Conservation (phyloP, 441 rosid species). For the Breynia disticha region DNA sequence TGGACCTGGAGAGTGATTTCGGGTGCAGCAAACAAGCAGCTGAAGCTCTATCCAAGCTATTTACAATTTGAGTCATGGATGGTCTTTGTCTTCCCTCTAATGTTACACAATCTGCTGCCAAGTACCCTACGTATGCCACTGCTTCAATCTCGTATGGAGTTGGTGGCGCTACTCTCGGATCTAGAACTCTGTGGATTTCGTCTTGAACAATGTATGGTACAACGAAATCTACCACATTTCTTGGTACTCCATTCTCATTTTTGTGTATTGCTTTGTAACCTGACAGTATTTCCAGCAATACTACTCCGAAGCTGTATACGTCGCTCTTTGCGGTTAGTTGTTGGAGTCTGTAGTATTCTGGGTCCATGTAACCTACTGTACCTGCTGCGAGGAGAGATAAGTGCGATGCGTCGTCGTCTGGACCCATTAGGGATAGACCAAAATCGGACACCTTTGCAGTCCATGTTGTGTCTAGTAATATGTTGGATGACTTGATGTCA, state of each 20-base stretch:
- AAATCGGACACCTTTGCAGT: slow-evolving; percentile 70
- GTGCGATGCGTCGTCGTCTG: slow-evolving; percentile 41
- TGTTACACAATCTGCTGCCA: slow-evolving; percentile 52
- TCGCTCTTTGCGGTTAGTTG: slow-evolving; percentile 60
- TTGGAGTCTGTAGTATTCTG: slow-evolving; percentile 67
- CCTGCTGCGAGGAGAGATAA: slow-evolving; percentile 62
- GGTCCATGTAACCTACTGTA: slow-evolving; percentile 74
- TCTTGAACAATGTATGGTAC: slow-evolving; percentile 52
- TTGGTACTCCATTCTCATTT: slow-evolving; percentile 38
- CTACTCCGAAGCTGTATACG: slow-evolving; percentile 72
- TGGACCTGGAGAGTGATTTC: slow-evolving; percentile 25
- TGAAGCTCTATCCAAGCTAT: slow-evolving; percentile 49
- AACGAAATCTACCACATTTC: slow-evolving; percentile 56
- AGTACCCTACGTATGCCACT: slow-evolving; percentile 44
- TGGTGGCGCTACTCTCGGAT: slow-evolving; percentile 50
- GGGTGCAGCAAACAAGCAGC: slow-evolving; percentile 31
- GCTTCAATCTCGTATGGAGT: slow-evolving; percentile 66
- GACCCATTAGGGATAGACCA: slow-evolving; percentile 62
- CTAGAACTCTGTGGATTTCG: slow-evolving; percentile 58
- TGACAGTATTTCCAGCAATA: slow-evolving; percentile 51
- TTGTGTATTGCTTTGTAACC: slow-evolving; percentile 59
- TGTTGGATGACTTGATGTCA: slow-evolving; percentile 75
- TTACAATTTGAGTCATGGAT: slow-evolving; percentile 47
- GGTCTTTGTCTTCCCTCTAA: slow-evolving; percentile 50
- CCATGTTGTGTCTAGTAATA: slow-evolving; percentile 45